phyloP scores from a whole-genome alignment of 2,329 filamentous ascomycete species.

The Colletotrichum cuscutae region DNA sequence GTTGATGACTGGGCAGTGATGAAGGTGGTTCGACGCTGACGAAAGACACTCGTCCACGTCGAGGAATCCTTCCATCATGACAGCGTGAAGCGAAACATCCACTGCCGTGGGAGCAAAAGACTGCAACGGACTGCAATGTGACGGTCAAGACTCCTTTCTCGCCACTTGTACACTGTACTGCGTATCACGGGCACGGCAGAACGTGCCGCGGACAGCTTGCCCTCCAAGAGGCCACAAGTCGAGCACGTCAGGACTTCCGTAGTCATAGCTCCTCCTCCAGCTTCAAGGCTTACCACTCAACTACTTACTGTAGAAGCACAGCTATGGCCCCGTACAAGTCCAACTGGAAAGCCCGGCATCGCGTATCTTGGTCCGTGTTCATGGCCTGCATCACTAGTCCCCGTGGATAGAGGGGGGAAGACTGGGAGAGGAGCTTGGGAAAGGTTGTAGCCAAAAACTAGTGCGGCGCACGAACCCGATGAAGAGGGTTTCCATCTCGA shows the following conservation, averaged over 20 bases:
- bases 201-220: not conserved
- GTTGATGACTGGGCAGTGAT: too few relatives aligned
- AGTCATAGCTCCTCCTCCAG: too few relatives aligned
- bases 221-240: not conserved
- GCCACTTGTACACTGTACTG: not conserved
- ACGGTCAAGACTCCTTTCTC: not conserved
- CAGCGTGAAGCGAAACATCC: too few relatives aligned
- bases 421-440: too few relatives aligned
- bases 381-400: constrained; percentile 15
- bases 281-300: too few relatives aligned
- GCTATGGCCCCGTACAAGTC: not conserved
- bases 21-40: too few relatives aligned
- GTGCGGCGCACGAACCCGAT: not conserved
- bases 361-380: constrained; percentile 21
- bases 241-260: constrained; percentile 18
- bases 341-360: constrained; percentile 5
- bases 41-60: too few relatives aligned
- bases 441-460: not conserved
- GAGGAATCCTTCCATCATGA: too few relatives aligned
- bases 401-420: not conserved
- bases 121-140: not conserved
- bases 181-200: not conserved
- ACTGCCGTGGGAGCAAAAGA: too few relatives aligned
- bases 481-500: not conserved
- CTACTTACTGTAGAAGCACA: too few relatives aligned